Conservation (phyloP, 306 rosid species). For the Corylus avellana region DNA sequence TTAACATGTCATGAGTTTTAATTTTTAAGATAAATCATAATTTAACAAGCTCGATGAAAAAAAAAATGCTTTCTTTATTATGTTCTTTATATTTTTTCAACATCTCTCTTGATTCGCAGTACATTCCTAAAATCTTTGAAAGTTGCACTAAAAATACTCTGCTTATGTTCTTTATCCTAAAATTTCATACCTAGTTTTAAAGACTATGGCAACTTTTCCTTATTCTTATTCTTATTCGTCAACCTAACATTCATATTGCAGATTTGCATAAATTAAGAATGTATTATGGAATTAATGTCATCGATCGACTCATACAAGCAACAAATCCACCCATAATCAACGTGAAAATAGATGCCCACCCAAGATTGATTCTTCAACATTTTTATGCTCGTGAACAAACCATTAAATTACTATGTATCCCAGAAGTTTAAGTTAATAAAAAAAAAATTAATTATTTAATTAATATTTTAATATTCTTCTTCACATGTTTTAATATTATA, state of each 20-base stretch:
- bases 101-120: neutral
- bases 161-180: neutral
- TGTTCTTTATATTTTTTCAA: neutral
- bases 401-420: too few species aligned
- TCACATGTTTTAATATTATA: too few species aligned
- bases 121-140: constrained; percentile 12
- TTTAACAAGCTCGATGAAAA: too few species aligned
- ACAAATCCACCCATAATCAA: neutral
- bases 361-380: neutral
- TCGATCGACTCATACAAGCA: neutral
- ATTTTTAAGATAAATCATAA: too few species aligned
- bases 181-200: neutral
- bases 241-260: neutral
- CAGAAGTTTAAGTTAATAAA: too few species aligned
- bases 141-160: neutral
- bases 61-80: neutral
- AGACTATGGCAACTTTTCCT: neutral
- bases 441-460: too few species aligned
- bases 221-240: constrained; percentile 20
- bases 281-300: neutral
- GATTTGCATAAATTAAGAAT: neutral
- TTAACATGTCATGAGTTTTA: too few species aligned
- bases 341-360: constrained; percentile 1
- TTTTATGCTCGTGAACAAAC: neutral
- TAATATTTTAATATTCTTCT: too few species aligned